These are phyloP conservation scores for Talaromyces sp. DNA, from an alignment of 2,329 filamentous ascomycete species.

Conservation along the genomic window DNA sequence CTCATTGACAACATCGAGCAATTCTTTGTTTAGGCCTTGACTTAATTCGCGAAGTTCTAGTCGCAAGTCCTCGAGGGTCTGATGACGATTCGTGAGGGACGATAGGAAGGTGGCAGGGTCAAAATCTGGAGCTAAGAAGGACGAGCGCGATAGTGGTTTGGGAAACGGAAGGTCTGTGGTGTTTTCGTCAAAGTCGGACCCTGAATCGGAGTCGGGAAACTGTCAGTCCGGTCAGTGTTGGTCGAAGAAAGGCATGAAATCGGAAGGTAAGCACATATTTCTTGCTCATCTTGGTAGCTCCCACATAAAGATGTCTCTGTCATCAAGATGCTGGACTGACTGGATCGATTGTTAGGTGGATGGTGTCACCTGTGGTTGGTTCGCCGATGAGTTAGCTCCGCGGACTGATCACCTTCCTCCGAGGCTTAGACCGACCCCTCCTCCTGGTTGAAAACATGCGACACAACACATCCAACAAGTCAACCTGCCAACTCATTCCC, in stretches of 20 bases:
- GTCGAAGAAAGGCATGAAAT: constrained; percentile 4
- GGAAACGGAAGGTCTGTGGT: constrained; percentile 76
- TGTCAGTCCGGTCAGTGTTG: constrained; percentile 19
- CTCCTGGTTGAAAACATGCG: background rate
- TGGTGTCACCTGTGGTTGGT: background rate
- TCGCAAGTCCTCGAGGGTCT: constrained; percentile 91
- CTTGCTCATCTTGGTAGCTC: constrained; percentile 18
- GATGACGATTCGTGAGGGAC: constrained; percentile 78
- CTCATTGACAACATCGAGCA: constrained; percentile 89
- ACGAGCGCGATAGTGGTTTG: constrained; percentile 71
- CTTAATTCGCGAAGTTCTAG: constrained; percentile 78
- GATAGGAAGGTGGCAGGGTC: constrained; percentile 79
- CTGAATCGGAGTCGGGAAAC: constrained; percentile 46
- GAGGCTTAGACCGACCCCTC: constrained; percentile 5
- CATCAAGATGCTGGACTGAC: background rate
- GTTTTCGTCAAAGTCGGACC: constrained; percentile 56
- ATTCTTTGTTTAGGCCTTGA: constrained; percentile 74
- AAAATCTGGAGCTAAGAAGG: constrained; percentile 76
- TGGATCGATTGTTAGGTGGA: background rate
- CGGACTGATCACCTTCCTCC: constrained; percentile 4
- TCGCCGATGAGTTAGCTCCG: background rate
- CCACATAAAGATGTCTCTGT: background rate
- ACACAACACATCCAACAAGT: constrained; percentile 7
- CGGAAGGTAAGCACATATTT: constrained; percentile 26
- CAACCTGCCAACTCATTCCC: constrained; percentile 23